A percentile compares a stretch with the other conserved stretches of the same genome.
These are phyloP conservation scores for Aureobasidium sp. DNA, from an alignment of 2,329 filamentous ascomycete species.

Conservation along the genomic window DNA sequence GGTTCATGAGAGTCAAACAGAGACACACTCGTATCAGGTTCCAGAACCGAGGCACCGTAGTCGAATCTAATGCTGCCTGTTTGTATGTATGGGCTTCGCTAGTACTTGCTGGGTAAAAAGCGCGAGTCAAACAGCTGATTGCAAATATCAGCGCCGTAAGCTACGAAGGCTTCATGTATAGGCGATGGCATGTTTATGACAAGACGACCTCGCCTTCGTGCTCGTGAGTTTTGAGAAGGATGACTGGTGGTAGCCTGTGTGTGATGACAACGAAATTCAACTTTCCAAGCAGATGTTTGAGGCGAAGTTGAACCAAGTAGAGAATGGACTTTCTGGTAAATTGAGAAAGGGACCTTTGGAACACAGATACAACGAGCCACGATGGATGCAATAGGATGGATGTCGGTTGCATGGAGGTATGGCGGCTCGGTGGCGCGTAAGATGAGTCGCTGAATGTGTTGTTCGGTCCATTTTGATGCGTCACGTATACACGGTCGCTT, in stretches of 20 bases:
- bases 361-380: neutral
- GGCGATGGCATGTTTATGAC: neutral
- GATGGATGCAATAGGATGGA: neutral
- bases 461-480: neutral
- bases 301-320: neutral
- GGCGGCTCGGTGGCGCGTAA: neutral
- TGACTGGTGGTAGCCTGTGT: neutral
- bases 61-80: neutral
- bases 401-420: neutral
- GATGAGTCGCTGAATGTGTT: neutral
- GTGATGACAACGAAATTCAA: no score
- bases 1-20: neutral
- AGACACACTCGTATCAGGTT: neutral
- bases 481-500: no score
- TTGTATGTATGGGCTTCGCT: neutral
- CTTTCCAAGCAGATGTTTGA: neutral
- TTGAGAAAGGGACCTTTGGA: neutral
- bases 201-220: no score
- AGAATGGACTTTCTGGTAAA: neutral
- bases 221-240: neutral
- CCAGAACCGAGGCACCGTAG: neutral
- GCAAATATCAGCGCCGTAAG: neutral
- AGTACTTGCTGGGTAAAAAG: neutral
- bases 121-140: neutral
- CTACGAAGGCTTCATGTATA: neutral